phyloP scores from a whole-genome alignment of 169 alveolate species.

The Eimeria necatrix region DNA sequence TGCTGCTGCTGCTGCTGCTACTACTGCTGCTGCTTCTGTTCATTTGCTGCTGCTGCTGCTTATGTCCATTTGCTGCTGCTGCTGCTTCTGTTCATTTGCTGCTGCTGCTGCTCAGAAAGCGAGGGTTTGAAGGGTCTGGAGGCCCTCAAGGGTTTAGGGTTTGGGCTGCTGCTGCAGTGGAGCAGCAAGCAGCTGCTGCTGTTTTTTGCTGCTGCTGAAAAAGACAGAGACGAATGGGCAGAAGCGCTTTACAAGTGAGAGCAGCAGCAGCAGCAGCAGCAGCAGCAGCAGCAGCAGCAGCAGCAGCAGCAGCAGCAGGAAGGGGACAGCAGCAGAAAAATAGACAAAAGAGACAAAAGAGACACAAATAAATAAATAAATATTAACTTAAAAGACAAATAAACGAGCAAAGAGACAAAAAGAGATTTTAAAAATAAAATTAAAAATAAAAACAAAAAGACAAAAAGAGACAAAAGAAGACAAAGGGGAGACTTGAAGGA shows the following conservation, averaged over 20 bases:
- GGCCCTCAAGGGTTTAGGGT: not conserved
- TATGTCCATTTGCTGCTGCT: too few relatives aligned
- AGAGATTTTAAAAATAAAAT: not conserved
- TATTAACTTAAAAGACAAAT: too few relatives aligned
- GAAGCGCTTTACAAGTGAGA: not conserved
- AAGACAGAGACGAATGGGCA: not conserved
- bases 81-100: too few relatives aligned
- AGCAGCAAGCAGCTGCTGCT: not conserved
- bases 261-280: not conserved
- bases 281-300: not conserved
- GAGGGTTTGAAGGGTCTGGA: not conserved
- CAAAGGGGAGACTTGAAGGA: too few relatives aligned
- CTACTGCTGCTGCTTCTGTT: too few relatives aligned
- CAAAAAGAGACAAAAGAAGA: too few relatives aligned
- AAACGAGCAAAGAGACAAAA: not conserved
- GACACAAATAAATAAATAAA: not conserved
- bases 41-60: too few relatives aligned
- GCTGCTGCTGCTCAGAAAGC: too few relatives aligned
- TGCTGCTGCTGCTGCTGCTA: too few relatives aligned
- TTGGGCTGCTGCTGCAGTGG: not conserved
- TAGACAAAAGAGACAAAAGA: not conserved
- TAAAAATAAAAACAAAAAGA: too few relatives aligned
- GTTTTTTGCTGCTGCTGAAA: not conserved
- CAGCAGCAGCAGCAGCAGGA: not conserved
- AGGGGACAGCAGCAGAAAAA: not conserved